Conservation (phyloP, 257 asterid genomes). For the Gynochthodes officinalis region DNA sequence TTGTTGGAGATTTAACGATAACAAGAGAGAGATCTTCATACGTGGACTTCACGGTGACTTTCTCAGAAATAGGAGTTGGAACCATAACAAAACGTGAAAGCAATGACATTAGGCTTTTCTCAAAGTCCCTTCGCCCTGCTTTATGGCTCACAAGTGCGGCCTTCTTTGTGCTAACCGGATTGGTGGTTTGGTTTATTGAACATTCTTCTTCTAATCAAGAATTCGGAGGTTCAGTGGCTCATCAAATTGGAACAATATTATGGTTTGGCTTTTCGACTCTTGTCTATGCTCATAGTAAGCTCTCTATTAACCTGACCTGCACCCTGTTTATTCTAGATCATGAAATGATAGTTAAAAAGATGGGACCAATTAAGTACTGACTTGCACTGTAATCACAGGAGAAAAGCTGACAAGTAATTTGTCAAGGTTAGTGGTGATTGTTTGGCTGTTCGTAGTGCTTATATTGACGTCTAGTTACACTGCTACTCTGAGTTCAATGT, state of each 20-base stretch:
- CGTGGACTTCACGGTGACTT: constrained; percentile 48
- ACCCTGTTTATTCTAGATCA: not conserved
- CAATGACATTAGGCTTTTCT: constrained; percentile 39
- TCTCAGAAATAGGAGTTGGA: constrained; percentile 38
- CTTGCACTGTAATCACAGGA: constrained; percentile 21
- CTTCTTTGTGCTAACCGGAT: constrained; percentile 27
- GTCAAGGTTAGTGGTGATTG: constrained; percentile 37
- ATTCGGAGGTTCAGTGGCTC: constrained; percentile 35
- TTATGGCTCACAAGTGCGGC: constrained; percentile 35
- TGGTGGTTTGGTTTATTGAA: constrained; percentile 40
- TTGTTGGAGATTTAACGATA: constrained; percentile 41
- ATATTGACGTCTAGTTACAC: constrained; percentile 44
- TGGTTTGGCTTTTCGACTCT: constrained; percentile 32
- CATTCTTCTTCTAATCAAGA: constrained; percentile 32
- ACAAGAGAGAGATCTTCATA: constrained; percentile 32
- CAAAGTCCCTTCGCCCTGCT: constrained; percentile 29
- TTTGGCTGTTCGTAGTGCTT: constrained; percentile 46
- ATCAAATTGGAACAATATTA: constrained; percentile 34
- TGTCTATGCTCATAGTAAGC: constrained; percentile 35
- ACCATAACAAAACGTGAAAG: constrained; percentile 21
- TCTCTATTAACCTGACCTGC: not conserved
- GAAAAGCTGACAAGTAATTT: constrained; percentile 36
- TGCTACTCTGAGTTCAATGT: constrained; percentile 44
- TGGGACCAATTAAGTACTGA: too few species aligned
- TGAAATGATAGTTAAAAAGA: not conserved